Evolutionary conservation across 805 yeast species (phyloP).

Genomic region (Candida saitoana): DNA sequence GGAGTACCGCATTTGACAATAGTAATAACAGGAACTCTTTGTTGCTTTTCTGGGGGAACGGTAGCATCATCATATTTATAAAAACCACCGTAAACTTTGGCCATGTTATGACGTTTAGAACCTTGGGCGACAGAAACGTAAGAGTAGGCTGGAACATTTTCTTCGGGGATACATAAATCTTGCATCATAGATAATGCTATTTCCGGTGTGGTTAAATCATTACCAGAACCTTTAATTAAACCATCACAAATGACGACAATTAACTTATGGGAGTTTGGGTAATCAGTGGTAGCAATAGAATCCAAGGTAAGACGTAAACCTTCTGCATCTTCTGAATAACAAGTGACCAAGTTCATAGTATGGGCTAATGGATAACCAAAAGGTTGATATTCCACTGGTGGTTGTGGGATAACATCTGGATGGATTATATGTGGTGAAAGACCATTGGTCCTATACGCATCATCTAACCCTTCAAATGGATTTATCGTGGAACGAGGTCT

Average conservation of each 20-base stretch:
- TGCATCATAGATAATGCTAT: constrained; percentile 84
- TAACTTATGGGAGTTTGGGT: constrained; percentile 91
- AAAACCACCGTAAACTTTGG: constrained; percentile 92
- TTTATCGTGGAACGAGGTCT: constrained; percentile 26
- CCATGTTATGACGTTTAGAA: constrained; percentile 93
- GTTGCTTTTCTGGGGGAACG: constrained; percentile 77
- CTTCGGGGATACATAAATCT: constrained; percentile 58
- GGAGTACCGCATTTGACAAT: constrained; percentile 89
- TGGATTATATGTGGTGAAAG: constrained; percentile 59
- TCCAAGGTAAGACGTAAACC: constrained; percentile 87
- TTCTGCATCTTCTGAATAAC: constrained; percentile 88
- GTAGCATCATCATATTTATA: constrained; percentile 78
- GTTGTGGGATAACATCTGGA: constrained; percentile 84
- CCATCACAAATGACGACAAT: constrained; percentile 90
- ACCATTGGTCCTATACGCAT: constrained; percentile 36
- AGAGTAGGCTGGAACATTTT: constrained; percentile 75
- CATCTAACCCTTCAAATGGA: constrained; percentile 33
- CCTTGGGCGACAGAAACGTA: constrained; percentile 97
- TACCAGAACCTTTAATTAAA: constrained; percentile 89
- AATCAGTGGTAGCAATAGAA: constrained; percentile 91
- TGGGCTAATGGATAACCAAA: constrained; percentile 70
- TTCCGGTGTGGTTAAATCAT: constrained; percentile 83
- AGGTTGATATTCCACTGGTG: constrained; percentile 86
- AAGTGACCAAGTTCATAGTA: constrained; percentile 58
- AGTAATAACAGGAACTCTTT: constrained; percentile 72